Evolutionary conservation across 139 green algal species (phyloP), one percentile per base, ranked within the genome.

Genomic region (Haematococcus lacustris): DNA sequence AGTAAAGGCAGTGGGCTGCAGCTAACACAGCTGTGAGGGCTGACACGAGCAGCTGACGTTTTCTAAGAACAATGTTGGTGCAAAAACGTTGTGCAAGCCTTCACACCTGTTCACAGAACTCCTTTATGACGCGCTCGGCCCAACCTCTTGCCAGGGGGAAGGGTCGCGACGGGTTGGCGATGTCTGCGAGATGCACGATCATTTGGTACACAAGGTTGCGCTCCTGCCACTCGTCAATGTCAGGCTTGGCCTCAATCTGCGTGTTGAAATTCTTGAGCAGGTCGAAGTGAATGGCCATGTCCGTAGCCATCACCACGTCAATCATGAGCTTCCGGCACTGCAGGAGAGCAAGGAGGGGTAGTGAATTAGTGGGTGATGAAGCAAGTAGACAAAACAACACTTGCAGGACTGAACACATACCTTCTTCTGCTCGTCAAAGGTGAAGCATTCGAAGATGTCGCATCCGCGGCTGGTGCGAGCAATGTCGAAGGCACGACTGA

Each of bases 281-380:
- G 51, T 82, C 78, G 61, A 88, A 90, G 74, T 90, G 85, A 71
- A 88, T 79, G n/a, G 81, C 85, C 82, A 90, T 90, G 82, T 90
- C 85, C 3, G 85, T 90, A 2, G 80, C 80, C 62, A 90, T 68
- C 38, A 90, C 85, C 64, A 82, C 82, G 64, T 83, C 82, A n/a
- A 89, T 73, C 59, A 89, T 82, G 5, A 88, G 76, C 64, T 82
- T 78, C 50, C 84, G 82, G 70, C 74, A 77, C 79, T 85, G 82
- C 70, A 62, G 7, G 32, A 37, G 2, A 69, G 63, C n/a, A 26
- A n/a, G 53, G 53, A 28, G n/a, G n/a, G n/a, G n/a, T n/a, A n/a
- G n/a, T n/a, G n/a, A n/a, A n/a, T n/a, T n/a, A n/a, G n/a, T n/a
- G n/a, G n/a, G n/a, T n/a, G n/a, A n/a, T n/a, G n/a, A n/a, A n/a